A percentile compares a stretch with the other conserved stretches of the same genome.
Conservation (phyloP, 768 basidiomycete species). For the Kwoniella sp. region DNA sequence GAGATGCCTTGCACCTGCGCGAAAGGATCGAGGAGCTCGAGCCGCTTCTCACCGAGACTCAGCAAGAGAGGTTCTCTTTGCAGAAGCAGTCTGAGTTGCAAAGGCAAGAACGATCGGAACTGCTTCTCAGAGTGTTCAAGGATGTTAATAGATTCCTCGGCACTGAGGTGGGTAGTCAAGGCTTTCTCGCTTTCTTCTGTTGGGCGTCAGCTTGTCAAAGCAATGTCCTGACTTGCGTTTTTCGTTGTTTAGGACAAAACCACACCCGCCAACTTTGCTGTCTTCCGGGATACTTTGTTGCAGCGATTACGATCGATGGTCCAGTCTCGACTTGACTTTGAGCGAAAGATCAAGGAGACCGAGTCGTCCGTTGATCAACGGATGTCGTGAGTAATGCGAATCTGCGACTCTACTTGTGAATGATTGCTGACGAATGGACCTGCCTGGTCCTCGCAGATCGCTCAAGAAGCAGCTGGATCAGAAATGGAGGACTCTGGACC, state of each 20-base stretch:
- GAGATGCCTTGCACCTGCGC: slow-evolving; percentile 66
- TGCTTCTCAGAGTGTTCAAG: slow-evolving; percentile 88
- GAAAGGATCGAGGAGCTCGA: slow-evolving; percentile 74
- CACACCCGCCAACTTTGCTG: slow-evolving; percentile 73
- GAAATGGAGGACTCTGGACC: slow-evolving; percentile 89
- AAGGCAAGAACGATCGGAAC: slow-evolving; percentile 86
- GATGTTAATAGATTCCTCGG: slow-evolving; percentile 93
- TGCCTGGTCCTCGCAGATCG: slow-evolving; percentile 55
- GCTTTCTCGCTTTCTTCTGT: no score
- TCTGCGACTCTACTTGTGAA: not conserved
- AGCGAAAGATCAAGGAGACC: slow-evolving; percentile 76
- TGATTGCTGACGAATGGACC: not conserved
- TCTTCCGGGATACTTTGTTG: slow-evolving; percentile 93
- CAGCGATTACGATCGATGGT: slow-evolving; percentile 79
- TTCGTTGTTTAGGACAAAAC: slow-evolving; percentile 43
- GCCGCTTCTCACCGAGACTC: slow-evolving; percentile 63
- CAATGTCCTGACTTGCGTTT: not conserved
- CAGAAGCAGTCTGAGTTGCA: slow-evolving; percentile 88
- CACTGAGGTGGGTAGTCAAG: slow-evolving; percentile 47
- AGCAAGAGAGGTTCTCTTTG: slow-evolving; percentile 61
- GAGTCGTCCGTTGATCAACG: slow-evolving; percentile 74
- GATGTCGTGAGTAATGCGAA: slow-evolving; percentile 57
- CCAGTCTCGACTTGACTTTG: slow-evolving; percentile 82
- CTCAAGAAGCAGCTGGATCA: slow-evolving; percentile 84
- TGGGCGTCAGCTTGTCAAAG: no score